Evolutionary conservation across 2,329 filamentous ascomycete species (phyloP), one percentile per base, ranked within the genome.

Genomic region (Plenodomus tracheiphilus): DNA sequence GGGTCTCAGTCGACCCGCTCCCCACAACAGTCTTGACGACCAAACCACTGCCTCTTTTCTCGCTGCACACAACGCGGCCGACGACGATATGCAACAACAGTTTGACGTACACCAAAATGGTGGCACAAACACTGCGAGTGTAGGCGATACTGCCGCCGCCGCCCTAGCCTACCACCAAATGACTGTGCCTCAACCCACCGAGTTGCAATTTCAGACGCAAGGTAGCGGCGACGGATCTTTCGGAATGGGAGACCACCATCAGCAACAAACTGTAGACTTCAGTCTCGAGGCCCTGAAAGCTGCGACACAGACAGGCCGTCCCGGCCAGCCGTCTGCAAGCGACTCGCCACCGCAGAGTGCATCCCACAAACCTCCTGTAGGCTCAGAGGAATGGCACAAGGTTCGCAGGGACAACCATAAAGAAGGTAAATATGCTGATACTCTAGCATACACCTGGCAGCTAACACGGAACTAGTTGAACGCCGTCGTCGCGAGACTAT

Each of bases 341-440:
- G 71, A 72, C 37, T 71, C 69, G 21, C 66, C 71, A 10, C 69
- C 71, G 15, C 63, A 63, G 39, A 64, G 59, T 34, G 51, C 58
- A 15, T 52, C 65, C 20, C 69, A 67, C 39, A 97, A 97, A 74
- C 92, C 92, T 7, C 84, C 87, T 6, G 94, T 97, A n/a, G 94
- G 94, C 2, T 94, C 91, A 2, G 91, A 96, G 45, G 93, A 97
- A 74, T 99, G 94, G 94, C 94, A 99, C 73, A 96, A 96, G 72
- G 86, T 96, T 64, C 85, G 94, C 54, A 94, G 96, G 70, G 93
- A 97, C 66, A 99, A 97, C 58, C 94, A 99, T 77, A 99, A 99
- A 83, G 93, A 97, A 81, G 94, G 93, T 94, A 75, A 67, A 32
- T 15, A 32, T 11, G 6, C 28, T 8, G 6, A 32, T 11, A 8